Conservation (phyloP, 768 basidiomycete species). For the Suillus hirtellus region DNA sequence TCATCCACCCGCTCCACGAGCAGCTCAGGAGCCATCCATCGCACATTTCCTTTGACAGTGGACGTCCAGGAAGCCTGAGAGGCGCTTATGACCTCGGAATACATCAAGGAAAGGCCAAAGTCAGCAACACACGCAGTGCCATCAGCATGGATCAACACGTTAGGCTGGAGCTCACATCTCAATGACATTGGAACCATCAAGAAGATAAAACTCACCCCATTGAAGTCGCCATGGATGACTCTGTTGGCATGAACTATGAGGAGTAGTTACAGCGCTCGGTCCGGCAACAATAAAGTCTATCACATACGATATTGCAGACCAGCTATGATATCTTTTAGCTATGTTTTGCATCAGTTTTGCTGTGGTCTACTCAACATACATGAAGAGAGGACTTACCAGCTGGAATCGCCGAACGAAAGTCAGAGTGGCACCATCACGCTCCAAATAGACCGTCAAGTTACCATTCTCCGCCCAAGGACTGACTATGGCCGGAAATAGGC, state of each 20-base stretch:
- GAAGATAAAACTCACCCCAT: conserved; percentile 4
- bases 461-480: conserved; percentile 29
- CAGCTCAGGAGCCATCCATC: conserved; percentile 44
- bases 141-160: conserved; percentile 44
- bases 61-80: conserved; percentile 1
- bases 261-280: background rate
- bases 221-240: conserved; percentile 13
- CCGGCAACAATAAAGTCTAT: background rate
- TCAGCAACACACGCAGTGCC: conserved; percentile 45
- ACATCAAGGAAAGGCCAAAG: conserved; percentile 47
- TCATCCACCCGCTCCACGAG: conserved; percentile 21
- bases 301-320: background rate
- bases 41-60: conserved; percentile 33
- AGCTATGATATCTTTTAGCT: background rate
- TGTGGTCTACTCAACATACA: background rate
- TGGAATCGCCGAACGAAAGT: conserved; percentile 2
- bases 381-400: conserved; percentile 15
- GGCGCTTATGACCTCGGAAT: conserved; percentile 31
- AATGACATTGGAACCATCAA: background rate
- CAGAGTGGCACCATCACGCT: background rate
- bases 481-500: conserved; percentile 23
- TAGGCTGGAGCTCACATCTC: conserved; percentile 31
- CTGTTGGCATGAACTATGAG: conserved; percentile 1
- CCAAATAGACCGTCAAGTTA: conserved; percentile 20
- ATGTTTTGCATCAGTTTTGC: background rate